Base-by-base conservation (phyloP, 164 flowering plant genomes). In the Sedum album region DNA sequence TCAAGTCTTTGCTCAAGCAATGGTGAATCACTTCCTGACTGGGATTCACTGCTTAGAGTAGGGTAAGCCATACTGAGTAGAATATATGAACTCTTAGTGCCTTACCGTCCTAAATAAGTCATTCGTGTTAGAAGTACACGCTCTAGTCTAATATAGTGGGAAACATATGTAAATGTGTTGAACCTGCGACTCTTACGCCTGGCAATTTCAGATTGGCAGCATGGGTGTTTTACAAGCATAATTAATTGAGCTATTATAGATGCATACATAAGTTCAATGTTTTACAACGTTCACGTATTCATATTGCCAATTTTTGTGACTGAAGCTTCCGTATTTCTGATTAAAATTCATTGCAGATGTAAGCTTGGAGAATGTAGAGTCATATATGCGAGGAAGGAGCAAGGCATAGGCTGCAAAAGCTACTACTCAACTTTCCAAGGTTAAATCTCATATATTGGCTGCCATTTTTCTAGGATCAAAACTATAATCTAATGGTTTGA, bases 341-440 rank as follows among this genome's bases (percentile, higher is more conserved):
- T 26, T n/a, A 11, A 55, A 55, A 55, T 55, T 11, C 60, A 55
- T 55, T 11, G 79, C 87, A 94, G 98, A 51, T 91, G 96, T 71
- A 88, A 82, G 79, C 95, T 94, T 68, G 99, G 99, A n/a, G 95
- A 91, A 72, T 81, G 86, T 80, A 82, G 93, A 76, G 82, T 90
- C 49, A 77, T 94, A 51, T 94, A 65, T 94, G 97, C 69, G 97
- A 94, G 77, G 73, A 92, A 31, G 97, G 95, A 44, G 77, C 80
- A 20, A 87, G 64, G 76, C 99, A 94, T 78, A 85, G 84, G 74
- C 60, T 89, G 83, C 99, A 91, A 73, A 94, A 91, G 72, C 69
- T 94, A 80, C 99, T 88, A 81, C 87, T 94, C 67, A 94, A 88
- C 73, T 89, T 89, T 77, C 93, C 98, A 65, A 91, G 96, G 98